Evolutionary conservation across 2,329 filamentous ascomycete species (phyloP), one percentile per base, ranked within the genome.

Genomic region (Bipolaris bicolor): DNA sequence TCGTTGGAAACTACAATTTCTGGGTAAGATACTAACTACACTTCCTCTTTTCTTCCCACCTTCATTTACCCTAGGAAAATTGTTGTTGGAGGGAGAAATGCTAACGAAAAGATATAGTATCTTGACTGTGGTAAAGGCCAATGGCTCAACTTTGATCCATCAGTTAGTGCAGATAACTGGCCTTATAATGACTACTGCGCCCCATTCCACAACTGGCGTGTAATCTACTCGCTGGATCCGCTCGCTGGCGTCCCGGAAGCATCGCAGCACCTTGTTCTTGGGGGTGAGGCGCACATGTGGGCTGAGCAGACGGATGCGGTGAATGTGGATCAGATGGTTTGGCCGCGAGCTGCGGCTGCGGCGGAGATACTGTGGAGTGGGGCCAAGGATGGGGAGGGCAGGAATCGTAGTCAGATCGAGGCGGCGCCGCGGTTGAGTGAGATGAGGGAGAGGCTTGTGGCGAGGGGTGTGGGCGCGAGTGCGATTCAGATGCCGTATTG

Each of bases 311-410:
- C 88, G 6, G 92, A 97, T 75, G 78, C 85, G 3, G 79, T 86
- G n/a, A 92, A 88, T 72, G 74, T 96, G 13, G 91, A 96, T 77
- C 79, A 80, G 34, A 86, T 90, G 75, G 78, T 94, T 7, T 96
- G 91, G 92, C 91, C 92, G 7, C 83, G 92, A 5, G 86, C 86
- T 1, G 84, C 84, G 49, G 91, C 90, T 0, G 90, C 88, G 0
- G 90, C 84, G 24, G 92, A 96, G 78, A 86, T 93, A 1, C 81
- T 94, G 45, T 96, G 92, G 92, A 90, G 86, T 39, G 91, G 91
- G 22, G 79, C 82, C 2, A 83, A 84, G 57, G 90, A 93, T 70
- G 82, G 80, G 2, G 73, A 80, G 15, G 90, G 90, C 1, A 77
- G 84, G 71, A 92, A 92, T 75, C 81, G 91, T 50, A 90, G 86